Evolutionary conservation across 148 eudicot genomes (phyloP).

Genomic region (Bassia scoparia): DNA sequence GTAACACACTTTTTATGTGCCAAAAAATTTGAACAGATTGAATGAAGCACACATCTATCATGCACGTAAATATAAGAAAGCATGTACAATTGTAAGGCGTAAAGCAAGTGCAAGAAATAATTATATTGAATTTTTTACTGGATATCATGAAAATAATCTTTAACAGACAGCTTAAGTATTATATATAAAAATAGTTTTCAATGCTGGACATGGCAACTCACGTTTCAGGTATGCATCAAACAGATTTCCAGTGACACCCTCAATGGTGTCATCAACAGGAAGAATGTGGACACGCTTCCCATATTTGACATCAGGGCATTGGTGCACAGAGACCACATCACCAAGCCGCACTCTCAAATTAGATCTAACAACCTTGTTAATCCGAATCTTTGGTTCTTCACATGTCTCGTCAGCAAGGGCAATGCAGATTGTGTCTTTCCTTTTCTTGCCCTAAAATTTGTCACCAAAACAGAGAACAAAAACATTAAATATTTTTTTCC

Average conservation of each 20-base stretch:
- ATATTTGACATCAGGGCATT: constrained; percentile 81
- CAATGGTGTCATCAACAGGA: constrained; percentile 80
- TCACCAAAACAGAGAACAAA: not conserved
- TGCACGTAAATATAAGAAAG: too few species aligned
- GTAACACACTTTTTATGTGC: not conserved
- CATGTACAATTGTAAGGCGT: too few species aligned
- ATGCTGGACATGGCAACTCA: constrained; percentile 30
- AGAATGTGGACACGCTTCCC: constrained; percentile 89
- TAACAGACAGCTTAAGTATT: not conserved
- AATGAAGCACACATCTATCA: not conserved
- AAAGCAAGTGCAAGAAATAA: not conserved
- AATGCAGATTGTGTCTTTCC: constrained; percentile 86
- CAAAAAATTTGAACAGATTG: not conserved
- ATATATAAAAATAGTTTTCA: not conserved
- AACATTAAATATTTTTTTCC: not conserved
- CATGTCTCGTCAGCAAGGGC: constrained; percentile 91
- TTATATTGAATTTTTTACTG: not conserved
- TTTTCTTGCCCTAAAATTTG: constrained; percentile 70
- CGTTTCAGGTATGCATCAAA: constrained; percentile 85
- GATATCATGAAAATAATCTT: not conserved
- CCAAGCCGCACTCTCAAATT: constrained; percentile 86
- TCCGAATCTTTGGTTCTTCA: constrained; percentile 72
- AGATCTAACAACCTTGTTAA: constrained; percentile 79
- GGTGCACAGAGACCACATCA: constrained; percentile 82
- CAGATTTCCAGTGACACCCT: constrained; percentile 80